phyloP scores from a whole-genome alignment of 805 yeast genomes.

The Pichia ethanolica region DNA sequence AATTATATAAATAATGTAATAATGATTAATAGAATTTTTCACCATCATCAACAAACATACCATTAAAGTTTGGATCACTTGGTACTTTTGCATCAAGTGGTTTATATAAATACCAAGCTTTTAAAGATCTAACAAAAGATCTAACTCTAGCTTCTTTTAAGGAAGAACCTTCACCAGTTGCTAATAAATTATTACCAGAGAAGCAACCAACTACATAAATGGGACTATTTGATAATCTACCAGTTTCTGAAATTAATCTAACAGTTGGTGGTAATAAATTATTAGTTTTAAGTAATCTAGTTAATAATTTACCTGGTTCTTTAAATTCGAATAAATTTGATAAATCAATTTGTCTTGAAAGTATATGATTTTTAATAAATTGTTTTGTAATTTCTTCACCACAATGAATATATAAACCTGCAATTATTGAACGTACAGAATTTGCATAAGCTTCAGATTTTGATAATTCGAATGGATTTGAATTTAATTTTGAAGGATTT shows the following conservation, averaged over 20 bases:
- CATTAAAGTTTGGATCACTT: constrained; percentile 41
- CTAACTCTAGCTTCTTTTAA: constrained; percentile 86
- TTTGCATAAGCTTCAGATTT: constrained; percentile 45
- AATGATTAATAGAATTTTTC: constrained; percentile 24
- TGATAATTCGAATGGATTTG: constrained; percentile 15
- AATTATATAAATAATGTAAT: not conserved
- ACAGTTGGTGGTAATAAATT: constrained; percentile 68
- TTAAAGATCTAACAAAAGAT: constrained; percentile 84
- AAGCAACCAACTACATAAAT: constrained; percentile 89
- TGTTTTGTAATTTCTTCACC: constrained; percentile 57
- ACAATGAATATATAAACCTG: constrained; percentile 70
- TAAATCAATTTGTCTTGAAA: constrained; percentile 77
- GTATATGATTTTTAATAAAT: constrained; percentile 67
- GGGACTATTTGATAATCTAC: constrained; percentile 77
- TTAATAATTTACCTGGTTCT: constrained; percentile 79
- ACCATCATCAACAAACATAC: constrained; percentile 30
- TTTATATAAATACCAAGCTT: constrained; percentile 86
- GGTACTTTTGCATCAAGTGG: constrained; percentile 64
- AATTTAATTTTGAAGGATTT: constrained; percentile 13
- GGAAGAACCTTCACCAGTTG: constrained; percentile 92
- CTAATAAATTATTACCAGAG: constrained; percentile 72
- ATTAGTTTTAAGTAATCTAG: constrained; percentile 69
- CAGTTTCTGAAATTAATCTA: constrained; percentile 86
- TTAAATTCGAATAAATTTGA: constrained; percentile 69
- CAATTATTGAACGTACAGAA: constrained; percentile 75